Conservation (phyloP, 2,329 filamentous ascomycete species). For the Calonectria fujianensis region DNA sequence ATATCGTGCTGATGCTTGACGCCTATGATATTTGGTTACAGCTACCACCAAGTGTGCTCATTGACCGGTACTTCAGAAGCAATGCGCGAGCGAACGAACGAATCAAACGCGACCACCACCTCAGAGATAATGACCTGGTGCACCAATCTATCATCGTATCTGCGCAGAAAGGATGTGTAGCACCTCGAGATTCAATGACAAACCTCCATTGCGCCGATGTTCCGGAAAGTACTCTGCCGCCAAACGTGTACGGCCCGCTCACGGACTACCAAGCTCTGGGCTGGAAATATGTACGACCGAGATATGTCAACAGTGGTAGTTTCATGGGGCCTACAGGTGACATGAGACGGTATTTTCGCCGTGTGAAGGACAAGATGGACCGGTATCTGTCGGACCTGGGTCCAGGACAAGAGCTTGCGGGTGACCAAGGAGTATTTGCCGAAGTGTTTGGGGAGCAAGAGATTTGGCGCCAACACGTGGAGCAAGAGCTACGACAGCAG, state of each 20-base stretch:
- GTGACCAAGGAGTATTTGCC: slow-evolving; percentile 2
- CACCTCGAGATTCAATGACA: neutral
- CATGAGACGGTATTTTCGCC: neutral
- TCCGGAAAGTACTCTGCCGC: neutral
- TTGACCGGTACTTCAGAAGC: neutral
- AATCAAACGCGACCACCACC: neutral
- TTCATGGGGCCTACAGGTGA: neutral
- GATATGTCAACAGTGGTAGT: neutral
- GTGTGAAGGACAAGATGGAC: slow-evolving; percentile 3
- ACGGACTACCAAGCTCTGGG: neutral
- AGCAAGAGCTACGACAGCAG: neutral
- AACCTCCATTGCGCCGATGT: neutral
- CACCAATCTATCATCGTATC: neutral
- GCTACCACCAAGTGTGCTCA: neutral
- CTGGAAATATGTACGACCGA: neutral
- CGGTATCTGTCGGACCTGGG: neutral
- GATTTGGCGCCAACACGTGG: neutral
- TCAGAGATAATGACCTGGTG: neutral
- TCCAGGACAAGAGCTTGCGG: neutral
- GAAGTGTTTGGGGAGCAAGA: slow-evolving; percentile 9
- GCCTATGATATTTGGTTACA: slow-evolving; percentile 7
- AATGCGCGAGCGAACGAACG: neutral
- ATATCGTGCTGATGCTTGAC: neutral
- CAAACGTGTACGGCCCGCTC: neutral
- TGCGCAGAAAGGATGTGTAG: neutral